phyloP scores from a whole-genome alignment of 108 stramenopile genomes.

The Stephanodiscus minutulus region DNA sequence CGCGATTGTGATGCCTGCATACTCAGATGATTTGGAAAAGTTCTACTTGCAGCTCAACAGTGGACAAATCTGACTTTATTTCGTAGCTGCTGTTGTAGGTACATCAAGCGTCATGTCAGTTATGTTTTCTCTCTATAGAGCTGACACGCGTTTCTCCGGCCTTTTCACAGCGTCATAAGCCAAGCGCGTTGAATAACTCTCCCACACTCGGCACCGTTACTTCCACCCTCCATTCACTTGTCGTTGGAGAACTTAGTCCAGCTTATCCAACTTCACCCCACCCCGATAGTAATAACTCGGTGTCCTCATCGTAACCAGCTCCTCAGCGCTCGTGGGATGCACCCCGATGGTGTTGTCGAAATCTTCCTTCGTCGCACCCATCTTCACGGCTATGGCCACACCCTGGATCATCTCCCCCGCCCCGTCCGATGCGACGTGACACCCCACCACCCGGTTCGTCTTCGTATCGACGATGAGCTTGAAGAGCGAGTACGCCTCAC shows the following conservation, averaged over 20 bases:
- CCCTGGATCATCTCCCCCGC: slow-evolving; percentile 89
- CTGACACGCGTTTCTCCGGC: no score
- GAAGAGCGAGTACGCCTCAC: slow-evolving; percentile 69
- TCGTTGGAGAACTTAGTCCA: slow-evolving; percentile 15
- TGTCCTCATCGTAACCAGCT: slow-evolving; percentile 58
- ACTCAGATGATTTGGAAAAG: no score
- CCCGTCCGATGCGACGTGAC: slow-evolving; percentile 55
- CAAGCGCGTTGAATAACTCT: no score
- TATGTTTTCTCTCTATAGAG: no score
- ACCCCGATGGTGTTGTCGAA: slow-evolving; percentile 78
- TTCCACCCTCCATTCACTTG: neutral
- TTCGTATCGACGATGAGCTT: slow-evolving; percentile 71
- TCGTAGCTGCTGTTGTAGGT: no score
- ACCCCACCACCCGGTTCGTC: slow-evolving; percentile 50
- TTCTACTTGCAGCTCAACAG: no score
- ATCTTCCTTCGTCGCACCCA: slow-evolving; percentile 84
- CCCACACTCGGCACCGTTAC: no score
- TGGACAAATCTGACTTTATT: no score
- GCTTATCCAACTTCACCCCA: slow-evolving; percentile 57
- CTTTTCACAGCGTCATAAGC: no score
- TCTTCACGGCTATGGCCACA: slow-evolving; percentile 82
- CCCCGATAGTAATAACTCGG: slow-evolving; percentile 63
- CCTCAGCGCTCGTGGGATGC: slow-evolving; percentile 82
- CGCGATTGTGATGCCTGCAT: no score
- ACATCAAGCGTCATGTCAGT: no score